Conservation (phyloP, 2,329 filamentous ascomycete species). For the Stagonosporopsis rhizophila region DNA sequence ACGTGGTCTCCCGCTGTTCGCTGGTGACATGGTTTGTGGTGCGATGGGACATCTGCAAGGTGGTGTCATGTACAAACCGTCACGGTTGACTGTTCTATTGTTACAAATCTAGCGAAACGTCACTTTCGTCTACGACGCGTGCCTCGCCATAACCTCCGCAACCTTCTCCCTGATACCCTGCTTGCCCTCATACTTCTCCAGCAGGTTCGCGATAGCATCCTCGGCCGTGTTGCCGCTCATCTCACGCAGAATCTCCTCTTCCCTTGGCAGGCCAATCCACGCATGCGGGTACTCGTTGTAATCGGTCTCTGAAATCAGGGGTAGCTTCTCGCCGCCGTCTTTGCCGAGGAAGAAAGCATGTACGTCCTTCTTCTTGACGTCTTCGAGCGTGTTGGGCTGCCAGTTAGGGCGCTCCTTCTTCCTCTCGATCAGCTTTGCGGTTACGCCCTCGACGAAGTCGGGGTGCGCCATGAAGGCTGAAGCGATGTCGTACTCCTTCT, state of each 20-base stretch:
- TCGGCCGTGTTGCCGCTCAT: constrained; percentile 42
- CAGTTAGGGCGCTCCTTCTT: constrained; percentile 71
- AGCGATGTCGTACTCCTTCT: constrained; percentile 84
- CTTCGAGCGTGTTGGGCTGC: constrained; percentile 76
- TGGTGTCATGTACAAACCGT: too few species aligned
- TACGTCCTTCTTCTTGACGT: constrained; percentile 66
- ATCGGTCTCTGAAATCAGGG: constrained; percentile 67
- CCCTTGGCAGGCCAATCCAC: constrained; percentile 74
- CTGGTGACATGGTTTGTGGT: too few species aligned
- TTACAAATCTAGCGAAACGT: background rate
- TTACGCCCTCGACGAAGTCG: constrained; percentile 94
- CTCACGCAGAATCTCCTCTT: constrained; percentile 65
- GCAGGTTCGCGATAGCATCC: constrained; percentile 50
- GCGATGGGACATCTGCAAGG: too few species aligned
- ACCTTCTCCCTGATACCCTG: constrained; percentile 65
- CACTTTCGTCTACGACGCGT: constrained; percentile 1
- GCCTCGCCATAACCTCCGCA: constrained; percentile 63
- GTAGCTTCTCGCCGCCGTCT: constrained; percentile 52
- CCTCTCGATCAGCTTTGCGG: constrained; percentile 77
- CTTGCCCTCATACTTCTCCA: constrained; percentile 53
- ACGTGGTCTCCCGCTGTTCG: too few species aligned
- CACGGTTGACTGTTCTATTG: background rate
- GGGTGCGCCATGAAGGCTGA: constrained; percentile 86
- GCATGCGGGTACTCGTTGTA: constrained; percentile 78
- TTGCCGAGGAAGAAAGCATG: constrained; percentile 69